Percentiles rank a stretch among this genome's conserved stretches.
Evolutionary conservation across 345 rosid species (phyloP).

Genomic region (Reutealis trisperma): DNA sequence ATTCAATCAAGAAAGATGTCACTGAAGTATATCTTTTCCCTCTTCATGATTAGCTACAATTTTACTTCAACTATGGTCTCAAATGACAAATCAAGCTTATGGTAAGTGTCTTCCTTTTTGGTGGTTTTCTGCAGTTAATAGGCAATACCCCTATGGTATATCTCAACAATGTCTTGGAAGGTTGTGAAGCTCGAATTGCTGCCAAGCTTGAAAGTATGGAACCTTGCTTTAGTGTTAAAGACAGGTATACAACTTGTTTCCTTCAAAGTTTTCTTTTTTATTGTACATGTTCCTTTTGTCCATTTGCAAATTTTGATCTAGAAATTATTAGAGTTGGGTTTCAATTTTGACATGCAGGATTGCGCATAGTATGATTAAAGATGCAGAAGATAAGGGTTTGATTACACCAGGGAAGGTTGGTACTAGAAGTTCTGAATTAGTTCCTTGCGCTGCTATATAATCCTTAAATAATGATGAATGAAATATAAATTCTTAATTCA

Average conservation of each 20-base stretch:
- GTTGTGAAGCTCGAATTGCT: constrained; percentile 75
- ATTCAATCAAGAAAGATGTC: constrained; percentile 17
- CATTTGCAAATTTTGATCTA: not conserved
- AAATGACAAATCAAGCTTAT: not conserved
- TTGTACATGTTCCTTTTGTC: not conserved
- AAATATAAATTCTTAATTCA: not conserved
- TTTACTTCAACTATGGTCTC: not conserved
- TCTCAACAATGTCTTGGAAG: constrained; percentile 68
- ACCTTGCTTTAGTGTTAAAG: constrained; percentile 82
- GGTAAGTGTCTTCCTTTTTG: not conserved
- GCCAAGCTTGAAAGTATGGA: constrained; percentile 85
- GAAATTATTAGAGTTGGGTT: not conserved
- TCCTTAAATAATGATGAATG: not conserved
- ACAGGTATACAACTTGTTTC: constrained; percentile 43
- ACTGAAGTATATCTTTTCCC: constrained; percentile 13
- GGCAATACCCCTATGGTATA: constrained; percentile 86
- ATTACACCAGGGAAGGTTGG: constrained; percentile 19
- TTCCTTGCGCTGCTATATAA: not conserved
- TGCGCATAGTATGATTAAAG: constrained; percentile 23
- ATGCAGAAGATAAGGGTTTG: constrained; percentile 24
- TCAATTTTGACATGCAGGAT: constrained; percentile 5
- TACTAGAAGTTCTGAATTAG: not conserved
- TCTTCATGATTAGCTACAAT: not conserved
- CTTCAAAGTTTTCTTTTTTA: not conserved
- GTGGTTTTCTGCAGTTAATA: constrained; percentile 47